Conservation (phyloP, 192 early-diverging fungal species). For the Coemansia reversa region DNA sequence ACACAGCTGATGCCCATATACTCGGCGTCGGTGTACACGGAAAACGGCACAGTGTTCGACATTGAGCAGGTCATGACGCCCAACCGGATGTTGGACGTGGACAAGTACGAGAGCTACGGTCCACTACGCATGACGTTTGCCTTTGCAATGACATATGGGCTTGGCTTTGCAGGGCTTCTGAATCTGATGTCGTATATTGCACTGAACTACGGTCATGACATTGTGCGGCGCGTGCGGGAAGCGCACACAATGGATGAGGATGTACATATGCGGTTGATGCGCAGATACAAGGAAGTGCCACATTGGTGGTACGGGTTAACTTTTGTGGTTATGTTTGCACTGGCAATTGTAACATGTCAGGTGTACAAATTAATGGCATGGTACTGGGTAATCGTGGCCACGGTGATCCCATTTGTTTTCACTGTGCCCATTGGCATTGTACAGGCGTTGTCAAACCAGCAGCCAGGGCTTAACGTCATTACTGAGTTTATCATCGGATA, state of each 20-base stretch:
- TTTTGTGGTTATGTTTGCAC: constrained; percentile 40
- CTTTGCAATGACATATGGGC: constrained; percentile 70
- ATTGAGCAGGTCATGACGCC: constrained; percentile 58
- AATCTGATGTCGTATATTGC: constrained; percentile 65
- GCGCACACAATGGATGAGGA: constrained; percentile 63
- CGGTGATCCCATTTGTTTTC: constrained; percentile 61
- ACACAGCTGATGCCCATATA: constrained; percentile 55
- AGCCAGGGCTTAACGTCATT: constrained; percentile 77
- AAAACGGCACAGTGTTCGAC: constrained; percentile 58
- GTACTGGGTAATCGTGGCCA: constrained; percentile 72
- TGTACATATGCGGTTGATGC: constrained; percentile 76
- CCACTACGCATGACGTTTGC: constrained; percentile 67
- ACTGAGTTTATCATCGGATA: constrained; percentile 85
- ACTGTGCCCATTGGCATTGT: constrained; percentile 82
- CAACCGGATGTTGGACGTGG: constrained; percentile 56
- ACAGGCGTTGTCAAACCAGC: constrained; percentile 71
- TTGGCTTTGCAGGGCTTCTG: constrained; percentile 65
- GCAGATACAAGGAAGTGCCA: constrained; percentile 72
- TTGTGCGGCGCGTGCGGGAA: constrained; percentile 59
- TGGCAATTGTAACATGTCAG: constrained; percentile 45
- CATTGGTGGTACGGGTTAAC: constrained; percentile 64
- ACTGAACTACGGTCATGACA: constrained; percentile 70
- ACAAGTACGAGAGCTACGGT: constrained; percentile 59
- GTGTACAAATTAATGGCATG: constrained; percentile 56
- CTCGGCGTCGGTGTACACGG: constrained; percentile 59